phyloP scores from a whole-genome alignment of 352 stramenopile species.

The Aphanomyces stellatus region DNA sequence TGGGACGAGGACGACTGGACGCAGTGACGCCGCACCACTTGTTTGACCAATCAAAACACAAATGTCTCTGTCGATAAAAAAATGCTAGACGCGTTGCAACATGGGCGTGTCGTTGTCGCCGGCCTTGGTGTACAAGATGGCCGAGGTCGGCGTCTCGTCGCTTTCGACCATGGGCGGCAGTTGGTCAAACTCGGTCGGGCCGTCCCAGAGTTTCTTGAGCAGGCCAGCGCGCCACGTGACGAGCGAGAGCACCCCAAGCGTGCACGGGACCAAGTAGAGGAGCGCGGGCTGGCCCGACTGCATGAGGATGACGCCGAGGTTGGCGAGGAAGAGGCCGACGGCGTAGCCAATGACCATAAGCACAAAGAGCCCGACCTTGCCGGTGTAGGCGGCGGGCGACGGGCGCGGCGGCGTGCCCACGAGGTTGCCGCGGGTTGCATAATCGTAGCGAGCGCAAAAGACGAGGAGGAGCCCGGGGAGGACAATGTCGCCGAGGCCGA shows the following conservation, averaged over 20 bases:
- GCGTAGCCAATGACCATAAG: conserved; percentile 87
- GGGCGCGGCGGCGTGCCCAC: background rate
- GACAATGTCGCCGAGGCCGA: conserved; percentile 95
- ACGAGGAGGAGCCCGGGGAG: conserved; percentile 90
- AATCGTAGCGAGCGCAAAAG: conserved; percentile 90
- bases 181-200: conserved; percentile 50
- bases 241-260: conserved; percentile 69
- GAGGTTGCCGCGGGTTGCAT: conserved; percentile 22
- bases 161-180: conserved; percentile 24
- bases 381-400: background rate
- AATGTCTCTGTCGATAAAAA: no score
- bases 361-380: conserved; percentile 73
- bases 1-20: conserved; percentile 76
- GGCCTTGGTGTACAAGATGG: conserved; percentile 37
- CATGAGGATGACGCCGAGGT: conserved; percentile 90
- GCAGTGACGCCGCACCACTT: no score
- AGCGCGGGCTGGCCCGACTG: conserved; percentile 91
- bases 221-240: conserved; percentile 74
- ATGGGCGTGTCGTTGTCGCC: conserved; percentile 15
- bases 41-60: background rate
- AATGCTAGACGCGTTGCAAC: conserved; percentile 8
- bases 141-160: conserved; percentile 27
- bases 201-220: conserved; percentile 83
- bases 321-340: conserved; percentile 88
- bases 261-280: conserved; percentile 94